Evolutionary conservation across 2,329 filamentous ascomycete genomes (phyloP), one percentile per base, ranked within the genome.

Genomic region (Aspergillus flavus): DNA sequence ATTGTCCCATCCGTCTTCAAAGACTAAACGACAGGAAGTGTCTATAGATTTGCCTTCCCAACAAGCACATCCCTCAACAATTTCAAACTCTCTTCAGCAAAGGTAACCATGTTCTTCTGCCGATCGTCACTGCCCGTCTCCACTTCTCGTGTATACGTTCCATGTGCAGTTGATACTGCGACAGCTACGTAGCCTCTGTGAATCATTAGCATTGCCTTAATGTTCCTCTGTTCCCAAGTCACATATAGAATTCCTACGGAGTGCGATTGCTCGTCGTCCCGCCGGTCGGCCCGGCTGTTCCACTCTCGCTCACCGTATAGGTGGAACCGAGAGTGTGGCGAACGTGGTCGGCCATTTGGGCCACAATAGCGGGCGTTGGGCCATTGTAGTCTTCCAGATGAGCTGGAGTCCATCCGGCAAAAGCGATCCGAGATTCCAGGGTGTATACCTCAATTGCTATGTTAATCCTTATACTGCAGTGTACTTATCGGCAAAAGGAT

Each of bases 201-300:
- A 58, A 21, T 32, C 21, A 56, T 62, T 45, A 60, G 45, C 52
- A 54, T 41, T 19, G 48, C 26, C 52, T 32, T 39, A 53, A 19
- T 50, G 10, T 23, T 39, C 52, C 34, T 26, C 6, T 4, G 46
- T 58, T 32, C 26, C 6, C 6, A 50, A 52, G 21, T 59, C 32
- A 11, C 36, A 14, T 32, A 39, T 55, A n/a, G 46, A 48, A 39
- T 41, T 71, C 74, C 70, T 64, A 85, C 78, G 87, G 87, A 41
- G 80, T 85, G 45, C 87, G 75, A 72, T 89, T 89, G 65, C 76
- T 79, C 52, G 83, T 85, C 32, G 75, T 76, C 0, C 87, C 87
- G 14, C 84, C 86, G 0, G 84, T 87, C 10, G 87, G 87, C 0
- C 87, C 87, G n/a, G 87, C 87, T 2, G 87, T 89, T 1, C 87